Evolutionary conservation across 129 eudicot species (phyloP), one percentile per base, ranked within the genome.

Genomic region (Arctium minus): DNA sequence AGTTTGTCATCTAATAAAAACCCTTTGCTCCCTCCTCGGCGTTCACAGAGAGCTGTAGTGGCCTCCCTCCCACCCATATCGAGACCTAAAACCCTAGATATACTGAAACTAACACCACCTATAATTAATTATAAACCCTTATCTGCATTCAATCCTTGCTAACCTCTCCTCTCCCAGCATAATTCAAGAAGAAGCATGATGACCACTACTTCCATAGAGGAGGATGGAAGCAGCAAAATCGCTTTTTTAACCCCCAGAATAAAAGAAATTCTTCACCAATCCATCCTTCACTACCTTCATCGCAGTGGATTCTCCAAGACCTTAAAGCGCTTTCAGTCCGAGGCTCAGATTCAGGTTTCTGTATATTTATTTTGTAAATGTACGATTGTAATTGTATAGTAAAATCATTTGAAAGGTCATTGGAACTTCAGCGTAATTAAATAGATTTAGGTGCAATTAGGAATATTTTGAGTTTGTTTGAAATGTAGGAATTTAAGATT

Each of bases 321-420:
- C 17, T 87, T 90, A 40, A 92, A 92, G 46, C 89, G 90, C 1
- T 87, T 92, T 69, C 80, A 72, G 37, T 86, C 92, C 5, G 92
- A 88, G 82, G 89, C 94, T 79, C 85, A 90, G 48, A 85, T 90
- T 73, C 69, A 92, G 92, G 97, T 92, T 4, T 76, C 1, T 10
- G 4, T 69, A 15, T 33, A 2, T 15, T 39, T n/a, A 70, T 29
- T 1, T 56, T n/a, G 13, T 73, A 29, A 18, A 70, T 71, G 8
- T 80, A 30, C 64, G 44, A 4, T 15, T 36, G 6, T 72, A 72
- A 68, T 40, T 77, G 50, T 46, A 15, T 32, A 42, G 6, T 75
- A 39, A 37, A 33, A 11, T 33, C 17, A 53, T 37, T 37, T 68
- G 10, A 18, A 42, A 4, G 44, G 62, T 8, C 13, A 7, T 73